Evolutionary conservation across 2,329 filamentous ascomycete species (phyloP), one percentile per base, ranked within the genome.

Genomic region (Aspergillus vadensis): DNA sequence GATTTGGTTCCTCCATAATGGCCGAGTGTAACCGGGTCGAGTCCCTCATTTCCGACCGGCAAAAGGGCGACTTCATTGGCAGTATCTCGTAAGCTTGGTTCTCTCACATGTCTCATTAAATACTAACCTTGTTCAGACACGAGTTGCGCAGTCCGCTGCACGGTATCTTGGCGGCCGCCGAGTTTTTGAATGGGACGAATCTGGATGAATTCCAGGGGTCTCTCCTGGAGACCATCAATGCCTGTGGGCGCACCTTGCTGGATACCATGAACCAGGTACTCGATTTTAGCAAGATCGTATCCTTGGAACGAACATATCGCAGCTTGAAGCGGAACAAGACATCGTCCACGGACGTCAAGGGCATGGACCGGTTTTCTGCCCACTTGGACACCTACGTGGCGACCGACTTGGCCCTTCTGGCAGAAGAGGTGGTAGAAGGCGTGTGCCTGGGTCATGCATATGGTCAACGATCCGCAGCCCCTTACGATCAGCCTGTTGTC

Each of bases 351-450:
- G 73, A 75, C 5, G 57, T 69, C 17, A 71, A 68, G 57, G 65
- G 68, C 10, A 65, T 70, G 6, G 71, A 76, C 54, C 72, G 68
- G 38, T 64, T 76, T 7, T 72, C 72, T 0, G 66, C 72, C 4
- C 72, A 74, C 27, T 62, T 76, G 41, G 75, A 76, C 52, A 71
- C 69, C 0, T 72, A 72, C 27, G 71, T 75, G 4, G 67, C 68
- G 7, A 74, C 80, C 0, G 78, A 83, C 59, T 68, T 84, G 0
- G 77, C 79, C 15, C 71, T 79, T 2, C 64, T 84, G 10, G 77
- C 81, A 0, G 83, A 85, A 67, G 83, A 85, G 63, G 83, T 83
- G 0, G 78, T 83, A 5, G 83, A 86, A 59, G 83, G 83, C 1
- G 82, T 85, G 4, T 82, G 76, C 65, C 75, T 78, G 36, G 83